A percentile compares a stretch with the other conserved stretches of the same genome.
phyloP scores from a whole-genome alignment of 2,329 filamentous ascomycete species.

The Cladosporium colombiae region DNA sequence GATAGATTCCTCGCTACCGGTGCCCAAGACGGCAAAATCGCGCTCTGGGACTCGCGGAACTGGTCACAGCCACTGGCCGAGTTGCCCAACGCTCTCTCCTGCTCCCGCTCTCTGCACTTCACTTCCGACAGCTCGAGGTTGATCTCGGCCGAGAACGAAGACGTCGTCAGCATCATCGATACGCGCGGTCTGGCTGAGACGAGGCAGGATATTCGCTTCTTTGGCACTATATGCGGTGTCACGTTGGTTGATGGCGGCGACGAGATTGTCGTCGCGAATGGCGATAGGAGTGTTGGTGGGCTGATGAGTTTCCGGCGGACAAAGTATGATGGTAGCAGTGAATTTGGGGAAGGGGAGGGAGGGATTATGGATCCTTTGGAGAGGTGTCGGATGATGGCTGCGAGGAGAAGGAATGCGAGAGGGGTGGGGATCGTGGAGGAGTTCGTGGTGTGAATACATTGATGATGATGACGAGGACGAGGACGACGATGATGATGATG shows the following conservation, averaged over 20 bases:
- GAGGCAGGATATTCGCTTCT: slow-evolving; percentile 72
- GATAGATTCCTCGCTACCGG: slow-evolving; percentile 75
- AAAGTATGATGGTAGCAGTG: not conserved
- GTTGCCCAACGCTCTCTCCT: slow-evolving; percentile 66
- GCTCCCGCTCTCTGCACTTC: slow-evolving; percentile 69
- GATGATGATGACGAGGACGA: not conserved
- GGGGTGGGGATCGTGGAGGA: not conserved
- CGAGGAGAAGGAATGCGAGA: slow-evolving; percentile 4
- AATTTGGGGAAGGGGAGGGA: not conserved
- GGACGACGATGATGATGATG: not conserved
- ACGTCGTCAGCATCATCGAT: slow-evolving; percentile 71
- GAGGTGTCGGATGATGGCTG: not conserved
- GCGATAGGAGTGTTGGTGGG: slow-evolving; percentile 66
- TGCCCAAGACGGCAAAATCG: slow-evolving; percentile 71
- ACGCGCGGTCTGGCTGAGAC: slow-evolving; percentile 58
- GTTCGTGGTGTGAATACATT: slow-evolving; percentile 5
- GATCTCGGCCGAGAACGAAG: slow-evolving; percentile 73
- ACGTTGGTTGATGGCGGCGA: slow-evolving; percentile 67
- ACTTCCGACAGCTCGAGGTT: slow-evolving; percentile 71
- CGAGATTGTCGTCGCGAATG: slow-evolving; percentile 68
- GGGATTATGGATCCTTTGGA: not conserved
- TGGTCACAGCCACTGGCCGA: slow-evolving; percentile 60
- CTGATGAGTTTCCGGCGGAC: slow-evolving; percentile 39
- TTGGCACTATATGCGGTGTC: slow-evolving; percentile 72
- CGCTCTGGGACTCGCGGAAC: slow-evolving; percentile 74